A percentile compares a stretch with the other conserved stretches of the same genome.
phyloP scores from a whole-genome alignment of 148 eudicot species.

The Chenopodium quinoa region DNA sequence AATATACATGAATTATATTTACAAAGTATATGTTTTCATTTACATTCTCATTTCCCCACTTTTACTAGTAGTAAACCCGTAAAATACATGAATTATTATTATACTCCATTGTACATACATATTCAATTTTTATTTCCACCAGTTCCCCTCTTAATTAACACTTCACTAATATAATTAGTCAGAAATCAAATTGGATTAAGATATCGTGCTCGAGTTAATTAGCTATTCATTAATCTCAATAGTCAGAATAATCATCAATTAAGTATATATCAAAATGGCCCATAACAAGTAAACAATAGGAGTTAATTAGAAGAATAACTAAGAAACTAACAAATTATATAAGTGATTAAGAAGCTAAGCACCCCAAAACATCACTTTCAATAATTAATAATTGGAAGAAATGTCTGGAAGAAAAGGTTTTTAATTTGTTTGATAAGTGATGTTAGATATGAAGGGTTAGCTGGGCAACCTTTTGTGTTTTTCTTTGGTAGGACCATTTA shows the following conservation, averaged over 20 bases:
- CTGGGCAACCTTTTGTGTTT: conserved; percentile 11
- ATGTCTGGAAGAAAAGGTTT: conserved; percentile 20
- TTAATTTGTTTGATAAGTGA: conserved; percentile 19
- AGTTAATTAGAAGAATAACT: background rate
- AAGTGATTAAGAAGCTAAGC: background rate
- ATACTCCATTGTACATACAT: too few species aligned
- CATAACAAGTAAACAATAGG: background rate
- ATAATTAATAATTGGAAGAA: conserved; percentile 16
- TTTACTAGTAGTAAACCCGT: too few species aligned
- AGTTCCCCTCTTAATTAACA: too few species aligned
- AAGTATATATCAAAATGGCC: background rate
- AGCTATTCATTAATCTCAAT: background rate
- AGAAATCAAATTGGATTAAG: too few species aligned
- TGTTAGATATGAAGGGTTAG: conserved; percentile 18
- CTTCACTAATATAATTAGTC: too few species aligned
- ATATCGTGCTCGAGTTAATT: too few species aligned
- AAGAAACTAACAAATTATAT: background rate
- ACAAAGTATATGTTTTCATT: too few species aligned
- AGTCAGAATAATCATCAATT: background rate
- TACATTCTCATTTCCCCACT: too few species aligned
- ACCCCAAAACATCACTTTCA: background rate
- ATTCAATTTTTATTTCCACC: too few species aligned
- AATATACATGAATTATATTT: too few species aligned
- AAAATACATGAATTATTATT: too few species aligned
- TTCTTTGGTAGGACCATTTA: background rate